phyloP scores from a whole-genome alignment of 352 stramenopile species.

The Phytophthora meadii region DNA sequence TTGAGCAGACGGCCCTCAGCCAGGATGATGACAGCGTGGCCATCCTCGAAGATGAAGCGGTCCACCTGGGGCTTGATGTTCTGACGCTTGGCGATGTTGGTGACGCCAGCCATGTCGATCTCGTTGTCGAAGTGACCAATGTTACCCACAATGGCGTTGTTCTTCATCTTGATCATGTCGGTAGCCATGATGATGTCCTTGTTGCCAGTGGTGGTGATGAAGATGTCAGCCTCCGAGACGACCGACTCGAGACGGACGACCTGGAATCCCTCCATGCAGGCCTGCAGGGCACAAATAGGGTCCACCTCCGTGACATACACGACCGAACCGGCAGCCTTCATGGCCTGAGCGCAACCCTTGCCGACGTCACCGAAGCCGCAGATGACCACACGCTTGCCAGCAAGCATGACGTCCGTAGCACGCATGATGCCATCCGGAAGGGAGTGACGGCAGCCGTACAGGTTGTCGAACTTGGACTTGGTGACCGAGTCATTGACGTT shows the following conservation, averaged over 20 bases:
- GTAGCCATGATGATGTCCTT: conserved; percentile 98
- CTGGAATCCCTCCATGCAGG: conserved; percentile 98
- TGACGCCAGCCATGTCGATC: conserved; percentile 98
- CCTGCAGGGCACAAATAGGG: conserved; percentile 98
- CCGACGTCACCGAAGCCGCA: conserved; percentile 98
- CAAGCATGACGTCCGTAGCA: conserved; percentile 99
- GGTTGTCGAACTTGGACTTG: conserved; percentile 99
- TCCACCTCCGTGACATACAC: conserved; percentile 99
- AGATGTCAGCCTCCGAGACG: conserved; percentile 94
- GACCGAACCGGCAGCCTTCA: conserved; percentile 96
- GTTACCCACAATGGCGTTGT: conserved; percentile 99
- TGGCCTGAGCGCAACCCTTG: conserved; percentile 97
- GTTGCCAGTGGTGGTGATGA: conserved; percentile 99
- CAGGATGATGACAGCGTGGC: conserved; percentile 97
- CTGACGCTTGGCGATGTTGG: conserved; percentile 87
- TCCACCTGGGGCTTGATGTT: conserved; percentile 99
- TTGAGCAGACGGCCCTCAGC: conserved; percentile 98
- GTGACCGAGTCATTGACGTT: conserved; percentile 99
- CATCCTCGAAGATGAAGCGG: conserved; percentile 96
- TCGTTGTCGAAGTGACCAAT: conserved; percentile 99
- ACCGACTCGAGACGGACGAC: conserved; percentile 95
- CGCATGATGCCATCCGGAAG: conserved; percentile 98
- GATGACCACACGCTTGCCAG: conserved; percentile 97
- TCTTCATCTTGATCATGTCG: conserved; percentile 99
- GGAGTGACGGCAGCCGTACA: conserved; percentile 99